Conservation (phyloP, 257 asterid species). For the Lycium barbarum region DNA sequence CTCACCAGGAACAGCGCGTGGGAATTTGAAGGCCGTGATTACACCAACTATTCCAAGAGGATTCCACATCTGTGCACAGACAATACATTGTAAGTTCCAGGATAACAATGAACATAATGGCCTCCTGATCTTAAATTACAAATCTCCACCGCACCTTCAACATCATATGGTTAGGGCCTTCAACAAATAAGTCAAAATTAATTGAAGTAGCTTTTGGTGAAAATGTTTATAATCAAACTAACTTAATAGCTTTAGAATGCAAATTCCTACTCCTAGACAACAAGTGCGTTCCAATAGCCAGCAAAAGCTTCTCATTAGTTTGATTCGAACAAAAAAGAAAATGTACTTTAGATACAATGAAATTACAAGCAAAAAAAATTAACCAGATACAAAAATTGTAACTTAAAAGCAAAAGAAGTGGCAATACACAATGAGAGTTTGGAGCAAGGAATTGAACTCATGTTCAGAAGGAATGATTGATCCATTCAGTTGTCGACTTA, state of each 20-base stretch:
- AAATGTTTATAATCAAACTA: neutral
- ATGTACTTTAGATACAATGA: no score
- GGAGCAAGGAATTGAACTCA: no score
- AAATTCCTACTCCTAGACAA: constrained; percentile 23
- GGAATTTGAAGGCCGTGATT: constrained; percentile 97
- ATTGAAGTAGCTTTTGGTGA: neutral
- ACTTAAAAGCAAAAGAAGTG: no score
- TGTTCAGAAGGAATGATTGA: no score
- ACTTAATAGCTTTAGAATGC: neutral
- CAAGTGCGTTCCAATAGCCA: neutral
- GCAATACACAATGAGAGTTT: no score
- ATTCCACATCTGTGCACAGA: constrained; percentile 84
- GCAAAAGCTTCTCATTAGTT: neutral
- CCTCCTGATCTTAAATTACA: constrained; percentile 8
- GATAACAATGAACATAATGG: no score
- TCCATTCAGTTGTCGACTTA: no score
- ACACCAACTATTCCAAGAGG: constrained; percentile 98
- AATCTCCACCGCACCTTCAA: constrained; percentile 75
- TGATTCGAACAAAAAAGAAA: no score
- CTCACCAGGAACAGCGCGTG: constrained; percentile 98
- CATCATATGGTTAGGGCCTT: constrained; percentile 99
- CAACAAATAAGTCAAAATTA: constrained; percentile 34
- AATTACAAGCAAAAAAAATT: no score
- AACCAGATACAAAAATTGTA: no score
- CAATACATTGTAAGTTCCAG: constrained; percentile 1